Base-by-base conservation (phyloP, 2,329 filamentous ascomycete species). In the Aureobasidium sp. region DNA sequence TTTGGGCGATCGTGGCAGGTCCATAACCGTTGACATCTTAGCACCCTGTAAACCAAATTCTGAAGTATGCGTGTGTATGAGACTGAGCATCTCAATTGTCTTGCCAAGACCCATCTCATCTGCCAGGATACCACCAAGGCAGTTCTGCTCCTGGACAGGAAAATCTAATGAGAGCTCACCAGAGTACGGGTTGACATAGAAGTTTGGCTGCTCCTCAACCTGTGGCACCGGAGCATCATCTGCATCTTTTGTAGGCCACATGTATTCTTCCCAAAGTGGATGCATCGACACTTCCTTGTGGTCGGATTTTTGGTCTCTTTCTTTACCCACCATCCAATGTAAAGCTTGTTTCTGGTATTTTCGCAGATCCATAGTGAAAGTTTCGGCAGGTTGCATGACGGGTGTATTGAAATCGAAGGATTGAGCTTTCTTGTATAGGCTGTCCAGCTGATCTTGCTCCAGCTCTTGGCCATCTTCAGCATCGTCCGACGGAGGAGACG, bases 91-190 rank as follows among this genome's bases (percentile, higher is more conserved):
- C 71, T 99, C 93, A 59, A 99, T 97, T 0, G 94, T 99, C 78
- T 99, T 99, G 37, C 94, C 94, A 1, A 99, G 80, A 51, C 94
- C 94, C 94, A 99, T 99, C 75, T 97, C 89, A 70, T 99, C 94
- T 9, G 94, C 94, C 46, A 99, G 78, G 62, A 99, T 90, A 6
- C 94, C 94, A 48, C 94, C 94, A 0, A 96, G 79, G 67, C 94
- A 99, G 71, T 95, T 90, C 71, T 97, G 94, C 69, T 97, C 91
- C 71, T 99, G 94, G 2, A 86, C 84, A 0, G 94, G 94, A 67
- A 99, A 99, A 6, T 96, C 86, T 0, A 97, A 79, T 1, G 91
- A 95, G 58, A 99, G 78, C 68, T 97, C 93, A 9, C 94, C 94
- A 7, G 92, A 97, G 73, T 99, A 99, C 0, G 93, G 93, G 69